These are phyloP conservation scores for Chlamydomonas sphaeroides DNA, from an alignment of 139 green algal genomes.

Conservation along the genomic window DNA sequence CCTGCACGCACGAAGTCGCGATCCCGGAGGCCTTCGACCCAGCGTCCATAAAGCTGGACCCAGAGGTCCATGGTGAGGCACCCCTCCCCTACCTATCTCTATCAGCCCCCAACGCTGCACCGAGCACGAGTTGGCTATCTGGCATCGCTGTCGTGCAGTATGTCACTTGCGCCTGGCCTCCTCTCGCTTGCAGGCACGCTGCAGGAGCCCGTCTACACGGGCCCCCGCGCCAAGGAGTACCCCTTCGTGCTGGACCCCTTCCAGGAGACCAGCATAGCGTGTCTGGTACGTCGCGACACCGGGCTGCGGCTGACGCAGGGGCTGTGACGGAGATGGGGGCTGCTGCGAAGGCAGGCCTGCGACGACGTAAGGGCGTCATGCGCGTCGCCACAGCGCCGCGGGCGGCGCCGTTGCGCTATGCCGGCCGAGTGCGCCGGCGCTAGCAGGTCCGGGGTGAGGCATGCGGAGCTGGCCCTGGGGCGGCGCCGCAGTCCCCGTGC, in stretches of 20 bases:
- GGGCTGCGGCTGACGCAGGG: too few relatives aligned
- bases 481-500: too few relatives aligned
- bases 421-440: too few relatives aligned
- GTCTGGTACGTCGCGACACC: conserved; percentile 80
- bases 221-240: conserved; percentile 80
- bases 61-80: conserved; percentile 50
- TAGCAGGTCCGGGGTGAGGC: too few relatives aligned
- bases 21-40: conserved; percentile 71
- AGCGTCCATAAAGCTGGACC: conserved; percentile 53
- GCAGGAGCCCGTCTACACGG: conserved; percentile 70
- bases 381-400: too few relatives aligned
- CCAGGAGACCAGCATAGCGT: conserved; percentile 83
- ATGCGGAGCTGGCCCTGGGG: too few relatives aligned
- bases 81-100: too few relatives aligned
- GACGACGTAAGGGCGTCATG: background rate
- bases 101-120: too few relatives aligned
- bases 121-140: background rate
- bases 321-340: background rate
- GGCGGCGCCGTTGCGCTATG: too few relatives aligned
- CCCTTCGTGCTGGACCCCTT: conserved; percentile 93
- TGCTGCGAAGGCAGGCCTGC: background rate
- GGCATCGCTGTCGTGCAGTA: too few relatives aligned
- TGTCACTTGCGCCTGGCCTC: too few relatives aligned
- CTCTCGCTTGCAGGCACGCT: conserved; percentile 69
- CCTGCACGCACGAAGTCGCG: conserved; percentile 76